Evolutionary conservation across 2,329 filamentous ascomycete genomes (phyloP).

Genomic region (Hypoxylon sp.): DNA sequence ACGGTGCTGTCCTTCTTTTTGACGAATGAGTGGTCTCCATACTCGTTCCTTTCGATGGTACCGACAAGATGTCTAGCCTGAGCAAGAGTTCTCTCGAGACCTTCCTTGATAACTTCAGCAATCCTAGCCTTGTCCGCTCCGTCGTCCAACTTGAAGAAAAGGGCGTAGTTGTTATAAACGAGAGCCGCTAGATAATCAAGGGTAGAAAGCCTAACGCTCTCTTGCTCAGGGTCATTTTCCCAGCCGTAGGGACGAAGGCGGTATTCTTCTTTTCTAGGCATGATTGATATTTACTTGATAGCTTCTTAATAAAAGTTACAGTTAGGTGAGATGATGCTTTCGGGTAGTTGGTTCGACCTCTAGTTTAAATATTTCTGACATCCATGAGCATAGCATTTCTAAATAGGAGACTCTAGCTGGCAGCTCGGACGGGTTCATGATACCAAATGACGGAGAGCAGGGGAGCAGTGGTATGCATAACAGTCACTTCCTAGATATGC

Average conservation of each 20-base stretch:
- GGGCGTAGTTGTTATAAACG: conserved; percentile 57
- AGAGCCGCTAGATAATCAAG: conserved; percentile 41
- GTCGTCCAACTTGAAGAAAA: conserved; percentile 59
- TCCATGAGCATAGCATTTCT: neutral
- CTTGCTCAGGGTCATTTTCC: conserved; percentile 41
- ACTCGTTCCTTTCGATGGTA: conserved; percentile 58
- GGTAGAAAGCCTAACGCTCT: conserved; percentile 37
- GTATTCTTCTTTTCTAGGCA: conserved; percentile 35
- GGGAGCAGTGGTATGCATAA: conserved; percentile 18
- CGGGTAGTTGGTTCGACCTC: neutral
- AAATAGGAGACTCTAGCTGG: conserved; percentile 2
- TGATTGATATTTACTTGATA: conserved; percentile 11
- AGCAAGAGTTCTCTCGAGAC: conserved; percentile 57
- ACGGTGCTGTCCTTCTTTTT: conserved; percentile 56
- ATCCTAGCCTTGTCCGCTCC: conserved; percentile 48
- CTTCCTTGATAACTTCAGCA: conserved; percentile 52
- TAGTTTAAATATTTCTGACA: conserved; percentile 14
- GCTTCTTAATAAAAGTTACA: neutral
- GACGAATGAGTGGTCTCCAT: conserved; percentile 56
- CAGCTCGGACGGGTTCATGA: neutral
- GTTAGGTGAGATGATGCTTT: neutral
- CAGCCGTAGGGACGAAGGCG: conserved; percentile 40
- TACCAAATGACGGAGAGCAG: conserved; percentile 8
- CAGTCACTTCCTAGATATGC: conserved; percentile 8
- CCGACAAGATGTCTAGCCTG: conserved; percentile 58